Base-by-base conservation (phyloP, 768 basidiomycete genomes). In the Trametopsis cervina region DNA sequence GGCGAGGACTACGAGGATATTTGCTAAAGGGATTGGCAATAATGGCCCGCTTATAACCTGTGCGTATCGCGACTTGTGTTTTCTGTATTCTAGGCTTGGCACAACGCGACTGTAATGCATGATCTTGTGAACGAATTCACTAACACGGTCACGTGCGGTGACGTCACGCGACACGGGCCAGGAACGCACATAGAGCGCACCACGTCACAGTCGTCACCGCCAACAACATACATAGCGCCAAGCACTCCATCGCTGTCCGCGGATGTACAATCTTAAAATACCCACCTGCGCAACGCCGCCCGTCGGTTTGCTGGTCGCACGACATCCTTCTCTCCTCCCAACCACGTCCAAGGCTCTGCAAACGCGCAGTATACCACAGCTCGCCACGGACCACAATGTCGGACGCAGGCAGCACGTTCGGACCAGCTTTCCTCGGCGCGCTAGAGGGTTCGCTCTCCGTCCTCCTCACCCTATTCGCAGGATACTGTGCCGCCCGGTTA, bases 1-100 rank as follows among this genome's bases (percentile, higher is more conserved):
- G 75, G 73, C 43, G 83, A 85, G 22, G 83, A 85, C 47, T 89
- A 88, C 54, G 88, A 90, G 59, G 87, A 89, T 58, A 74, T 89
- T 20, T 82, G 58, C 42, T 72, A 57, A 66, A 4, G 13, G 27
- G 6, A n/a, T 25, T 15, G 18, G 39, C n/a, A n/a, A 7, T 33
- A 33, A 33, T 33, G 29, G 9, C 29, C 15, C 18, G 41, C 12
- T 10, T 24, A 5, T 48, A n/a, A 7, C 26, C 13, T 40, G 26
- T 22, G 36, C 43, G 47, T 41, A 21, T 41, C 17, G 4, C 22
- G 6, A n/a, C 29, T 7, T 33, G 29, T 33, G 7, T 15, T 33
- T 7, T 15, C 29, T 37, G 40, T 29, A 17, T 42, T 13, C 42
- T 43, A n/a, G 11, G 18, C 41, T 4, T 29, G 6, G 26, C 18